These are phyloP conservation scores for Furculomyces boomerangus DNA, from an alignment of 371 early-diverging fungal species.

Conservation along the genomic window DNA sequence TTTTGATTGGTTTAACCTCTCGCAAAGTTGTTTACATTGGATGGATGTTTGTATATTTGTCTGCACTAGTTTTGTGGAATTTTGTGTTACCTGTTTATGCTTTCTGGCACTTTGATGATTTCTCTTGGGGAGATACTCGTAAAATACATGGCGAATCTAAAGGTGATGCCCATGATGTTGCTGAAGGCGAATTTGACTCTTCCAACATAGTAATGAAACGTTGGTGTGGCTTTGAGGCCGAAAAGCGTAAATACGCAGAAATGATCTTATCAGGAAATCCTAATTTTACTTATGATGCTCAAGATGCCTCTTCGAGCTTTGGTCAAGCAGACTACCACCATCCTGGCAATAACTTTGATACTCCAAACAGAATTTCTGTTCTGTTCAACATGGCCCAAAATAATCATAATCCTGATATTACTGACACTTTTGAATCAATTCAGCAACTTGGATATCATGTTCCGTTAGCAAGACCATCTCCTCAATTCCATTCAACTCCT, in stretches of 20 bases:
- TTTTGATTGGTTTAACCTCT: slow-evolving; percentile 80
- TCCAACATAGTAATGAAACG: slow-evolving; percentile 57
- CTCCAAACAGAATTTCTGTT: background rate
- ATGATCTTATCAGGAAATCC: slow-evolving; percentile 6
- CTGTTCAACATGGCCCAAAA: background rate
- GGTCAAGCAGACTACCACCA: background rate
- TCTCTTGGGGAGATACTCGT: slow-evolving; percentile 91
- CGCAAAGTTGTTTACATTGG: slow-evolving; percentile 66
- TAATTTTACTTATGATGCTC: background rate
- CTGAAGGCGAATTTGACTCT: slow-evolving; percentile 58
- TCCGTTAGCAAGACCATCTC: background rate
- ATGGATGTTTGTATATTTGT: slow-evolving; percentile 81
- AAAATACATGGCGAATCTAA: slow-evolving; percentile 66
- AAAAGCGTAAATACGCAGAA: slow-evolving; percentile 28
- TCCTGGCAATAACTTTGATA: background rate
- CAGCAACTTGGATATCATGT: background rate
- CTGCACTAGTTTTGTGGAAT: slow-evolving; percentile 88
- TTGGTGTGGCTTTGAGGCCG: slow-evolving; percentile 72
- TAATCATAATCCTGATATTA: background rate
- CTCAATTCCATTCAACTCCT: background rate
- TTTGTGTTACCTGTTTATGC: slow-evolving; percentile 88
- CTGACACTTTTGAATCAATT: background rate
- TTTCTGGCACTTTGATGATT: slow-evolving; percentile 98
- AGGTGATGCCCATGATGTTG: slow-evolving; percentile 46
- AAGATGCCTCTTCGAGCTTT: background rate